Evolutionary conservation across 1,284 basidiomycete species (phyloP), one percentile per base, ranked within the genome.

Genomic region (Cystobasidium sp.): DNA sequence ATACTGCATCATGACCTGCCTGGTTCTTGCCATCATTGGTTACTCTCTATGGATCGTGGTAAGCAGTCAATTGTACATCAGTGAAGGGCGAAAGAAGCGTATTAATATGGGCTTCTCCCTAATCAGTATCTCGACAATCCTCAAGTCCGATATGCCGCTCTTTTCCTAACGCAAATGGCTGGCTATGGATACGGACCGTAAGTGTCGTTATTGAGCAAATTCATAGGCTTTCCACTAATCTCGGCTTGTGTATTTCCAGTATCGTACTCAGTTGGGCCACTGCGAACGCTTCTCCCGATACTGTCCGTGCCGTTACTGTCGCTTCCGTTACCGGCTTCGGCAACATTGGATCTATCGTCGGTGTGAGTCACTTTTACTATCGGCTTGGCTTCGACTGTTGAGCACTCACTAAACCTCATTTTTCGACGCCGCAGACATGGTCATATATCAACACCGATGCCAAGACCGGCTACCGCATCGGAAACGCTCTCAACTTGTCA

Each of bases 371-470:
- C n/a, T n/a, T n/a, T n/a, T 31, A n/a, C n/a, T 24, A 31, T 12
- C 53, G 3, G 4, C 16, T 12, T 24, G 46, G 18, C 53, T 4
- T 55, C 3, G 22, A 3, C 1, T 18, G 22, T 55, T 10, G 3
- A 12, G 12, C 16, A 41, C 3, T 49, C 10, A 47, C 61, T 55
- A 16, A 16, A 8, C 16, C 3, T 14, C 3, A 7, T 69, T 43
- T 76, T 62, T 43, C 74, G 53, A 37, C 71, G 68, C 56, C 63
- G 63, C 24, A 75, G 76, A 79, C 77, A 20, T 79, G 78, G 78
- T 77, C 76, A 16, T 79, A 79, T 64, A 76, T 79, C 55, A 66
- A 78, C 31, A 76, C 72, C 6, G 76, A 77, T 61, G 77, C 76
- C 8, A 44, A 24, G 4, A 74, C 74, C 0, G 78, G 77, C 3